phyloP scores from a whole-genome alignment of 2,329 filamentous ascomycete genomes.

The Acrodontium crateriforme region DNA sequence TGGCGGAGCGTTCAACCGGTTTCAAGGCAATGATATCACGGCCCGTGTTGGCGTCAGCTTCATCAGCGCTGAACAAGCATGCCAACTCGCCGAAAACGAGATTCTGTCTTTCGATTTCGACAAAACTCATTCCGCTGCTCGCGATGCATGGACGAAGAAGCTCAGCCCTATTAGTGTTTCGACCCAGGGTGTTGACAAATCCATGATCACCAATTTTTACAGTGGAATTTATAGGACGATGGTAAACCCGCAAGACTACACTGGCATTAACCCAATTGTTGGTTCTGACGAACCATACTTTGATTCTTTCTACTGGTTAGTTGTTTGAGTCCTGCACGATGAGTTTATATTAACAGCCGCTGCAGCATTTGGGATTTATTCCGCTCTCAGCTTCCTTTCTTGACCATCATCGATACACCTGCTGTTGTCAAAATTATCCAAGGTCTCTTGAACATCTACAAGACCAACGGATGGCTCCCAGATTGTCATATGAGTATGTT shows the following conservation, averaged over 20 bases:
- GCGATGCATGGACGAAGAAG: constrained; percentile 25
- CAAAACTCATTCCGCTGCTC: constrained; percentile 27
- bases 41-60: constrained; percentile 58
- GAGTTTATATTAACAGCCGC: no score
- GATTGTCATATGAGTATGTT: constrained; percentile 57
- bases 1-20: constrained; percentile 21
- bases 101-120: constrained; percentile 54
- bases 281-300: constrained; percentile 52
- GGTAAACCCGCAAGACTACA: constrained; percentile 55
- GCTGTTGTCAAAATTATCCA: constrained; percentile 53
- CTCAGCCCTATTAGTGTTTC: constrained; percentile 23
- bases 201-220: constrained; percentile 42
- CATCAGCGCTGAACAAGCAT: constrained; percentile 50
- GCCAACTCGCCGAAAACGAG: constrained; percentile 50
- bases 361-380: constrained; percentile 52
- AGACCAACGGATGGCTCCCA: constrained; percentile 55
- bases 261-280: constrained; percentile 56
- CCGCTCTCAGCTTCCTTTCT: constrained; percentile 50
- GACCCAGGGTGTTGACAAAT: constrained; percentile 31
- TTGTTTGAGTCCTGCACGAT: no score
- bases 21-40: constrained; percentile 26
- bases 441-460: constrained; percentile 55
- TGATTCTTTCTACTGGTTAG: constrained; percentile 57
- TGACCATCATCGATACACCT: constrained; percentile 49
- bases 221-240: constrained; percentile 55